Percentiles rank a stretch among this genome's conserved stretches.
Evolutionary conservation across 176 grass and related monocot species (phyloP).

Genomic region (Alopecurus myosuroides): DNA sequence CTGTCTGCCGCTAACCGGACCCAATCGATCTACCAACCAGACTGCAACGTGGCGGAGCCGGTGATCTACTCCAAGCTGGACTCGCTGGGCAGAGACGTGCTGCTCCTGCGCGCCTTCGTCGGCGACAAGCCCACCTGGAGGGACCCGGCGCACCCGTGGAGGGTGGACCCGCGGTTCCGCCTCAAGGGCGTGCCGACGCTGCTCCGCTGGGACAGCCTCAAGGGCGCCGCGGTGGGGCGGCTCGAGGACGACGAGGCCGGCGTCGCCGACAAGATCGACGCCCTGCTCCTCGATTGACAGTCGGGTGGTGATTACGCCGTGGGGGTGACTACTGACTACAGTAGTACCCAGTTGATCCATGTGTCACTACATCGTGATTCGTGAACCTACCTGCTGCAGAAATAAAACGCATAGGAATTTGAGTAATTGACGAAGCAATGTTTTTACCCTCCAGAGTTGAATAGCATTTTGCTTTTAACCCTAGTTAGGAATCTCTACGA

Average conservation of each 20-base stretch:
- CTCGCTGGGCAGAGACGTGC: slow-evolving; percentile 31
- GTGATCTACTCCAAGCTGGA: slow-evolving; percentile 70
- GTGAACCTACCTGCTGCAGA: too few relatives aligned
- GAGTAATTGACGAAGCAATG: too few relatives aligned
- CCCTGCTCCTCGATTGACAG: slow-evolving; percentile 1
- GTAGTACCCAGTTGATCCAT: too few relatives aligned
- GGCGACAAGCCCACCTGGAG: slow-evolving; percentile 83
- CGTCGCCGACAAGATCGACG: slow-evolving; percentile 54
- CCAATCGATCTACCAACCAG: not conserved
- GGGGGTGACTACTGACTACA: too few relatives aligned
- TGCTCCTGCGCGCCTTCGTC: slow-evolving; percentile 77
- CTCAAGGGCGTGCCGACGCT: slow-evolving; percentile 78
- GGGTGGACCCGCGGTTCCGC: slow-evolving; percentile 65
- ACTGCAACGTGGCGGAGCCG: slow-evolving; percentile 95
- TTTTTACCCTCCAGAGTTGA: too few relatives aligned
- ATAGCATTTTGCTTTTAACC: too few relatives aligned
- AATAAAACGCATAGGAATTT: too few relatives aligned
- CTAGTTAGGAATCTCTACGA: too few relatives aligned
- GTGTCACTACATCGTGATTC: too few relatives aligned
- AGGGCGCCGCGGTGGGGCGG: slow-evolving; percentile 40
- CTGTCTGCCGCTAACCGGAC: too few relatives aligned
- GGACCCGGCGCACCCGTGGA: slow-evolving; percentile 66
- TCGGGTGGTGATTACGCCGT: too few relatives aligned
- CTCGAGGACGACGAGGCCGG: slow-evolving; percentile 78
- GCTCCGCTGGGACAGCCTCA: slow-evolving; percentile 52